Conservation (phyloP, 352 stramenopile species). For the Phytophthora fragariae region DNA sequence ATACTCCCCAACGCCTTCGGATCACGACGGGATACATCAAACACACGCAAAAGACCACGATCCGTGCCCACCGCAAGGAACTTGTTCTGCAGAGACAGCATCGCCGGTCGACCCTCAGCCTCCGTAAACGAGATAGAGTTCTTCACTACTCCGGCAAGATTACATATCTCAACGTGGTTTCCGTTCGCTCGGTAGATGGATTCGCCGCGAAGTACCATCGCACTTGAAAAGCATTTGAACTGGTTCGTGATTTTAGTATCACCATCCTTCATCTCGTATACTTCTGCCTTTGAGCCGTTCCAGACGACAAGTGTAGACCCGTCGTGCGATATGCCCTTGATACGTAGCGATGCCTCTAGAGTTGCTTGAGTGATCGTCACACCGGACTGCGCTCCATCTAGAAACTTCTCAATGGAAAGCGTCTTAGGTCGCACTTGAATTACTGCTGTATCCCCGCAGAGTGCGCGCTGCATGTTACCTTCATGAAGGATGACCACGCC, state of each 20-base stretch:
- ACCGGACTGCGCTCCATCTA: slow-evolving; percentile 55
- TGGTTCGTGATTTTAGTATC: slow-evolving; percentile 62
- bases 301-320: slow-evolving; percentile 79
- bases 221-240: slow-evolving; percentile 80
- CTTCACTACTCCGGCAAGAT: slow-evolving; percentile 88
- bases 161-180: slow-evolving; percentile 91
- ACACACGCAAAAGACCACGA: slow-evolving; percentile 85
- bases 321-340: slow-evolving; percentile 90
- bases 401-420: slow-evolving; percentile 80
- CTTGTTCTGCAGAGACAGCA: slow-evolving; percentile 91
- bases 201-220: slow-evolving; percentile 84
- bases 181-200: slow-evolving; percentile 88
- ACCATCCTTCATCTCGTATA: slow-evolving; percentile 87
- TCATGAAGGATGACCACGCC: slow-evolving; percentile 86
- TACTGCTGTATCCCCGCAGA: slow-evolving; percentile 84
- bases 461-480: slow-evolving; percentile 82
- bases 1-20: slow-evolving; percentile 90
- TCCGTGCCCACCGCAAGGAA: slow-evolving; percentile 92
- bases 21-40: slow-evolving; percentile 86
- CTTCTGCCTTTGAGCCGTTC: slow-evolving; percentile 86
- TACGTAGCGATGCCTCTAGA: slow-evolving; percentile 68
- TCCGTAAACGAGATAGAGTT: slow-evolving; percentile 92
- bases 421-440: slow-evolving; percentile 83
- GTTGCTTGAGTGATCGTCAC: slow-evolving; percentile 69
- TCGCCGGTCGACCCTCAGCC: slow-evolving; percentile 80